These are phyloP conservation scores for Pseudocercospora fuligena DNA, from an alignment of 2,329 filamentous ascomycete species.

Conservation along the genomic window DNA sequence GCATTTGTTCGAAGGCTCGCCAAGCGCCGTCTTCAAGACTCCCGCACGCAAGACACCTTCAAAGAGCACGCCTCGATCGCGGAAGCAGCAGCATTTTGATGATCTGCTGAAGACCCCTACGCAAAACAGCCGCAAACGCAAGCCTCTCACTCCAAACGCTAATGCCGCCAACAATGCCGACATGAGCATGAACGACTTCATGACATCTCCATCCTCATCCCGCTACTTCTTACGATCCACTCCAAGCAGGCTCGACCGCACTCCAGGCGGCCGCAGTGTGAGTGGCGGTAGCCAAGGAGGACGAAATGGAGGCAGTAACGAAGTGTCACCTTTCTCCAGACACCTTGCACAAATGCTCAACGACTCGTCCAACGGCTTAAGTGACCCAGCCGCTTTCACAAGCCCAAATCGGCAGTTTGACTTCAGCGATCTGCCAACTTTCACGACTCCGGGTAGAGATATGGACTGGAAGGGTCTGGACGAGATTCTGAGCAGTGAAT, in stretches of 20 bases:
- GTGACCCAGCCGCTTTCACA: slow-evolving; percentile 30
- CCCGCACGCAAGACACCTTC: slow-evolving; percentile 62
- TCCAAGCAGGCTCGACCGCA: slow-evolving; percentile 44
- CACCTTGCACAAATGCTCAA: slow-evolving; percentile 69
- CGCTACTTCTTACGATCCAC: slow-evolving; percentile 47
- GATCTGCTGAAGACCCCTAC: slow-evolving; percentile 54
- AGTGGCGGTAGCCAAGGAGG: slow-evolving; percentile 25
- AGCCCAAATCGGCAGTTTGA: slow-evolving; percentile 39
- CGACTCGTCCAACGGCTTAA: slow-evolving; percentile 44
- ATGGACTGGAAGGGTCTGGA: slow-evolving; percentile 38
- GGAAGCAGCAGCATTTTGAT: slow-evolving; percentile 36
- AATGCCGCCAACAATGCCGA: slow-evolving; percentile 35
- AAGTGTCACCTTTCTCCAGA: slow-evolving; percentile 63
- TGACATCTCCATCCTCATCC: slow-evolving; percentile 41
- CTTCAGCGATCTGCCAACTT: slow-evolving; percentile 41
- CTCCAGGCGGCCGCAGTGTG: slow-evolving; percentile 35
- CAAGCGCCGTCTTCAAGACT: slow-evolving; percentile 60
- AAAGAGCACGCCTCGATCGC: slow-evolving; percentile 55
- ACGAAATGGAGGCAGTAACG: slow-evolving; percentile 22
- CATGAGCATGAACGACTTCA: slow-evolving; percentile 40
- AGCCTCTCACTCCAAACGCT: slow-evolving; percentile 36
- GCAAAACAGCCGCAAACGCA: slow-evolving; percentile 43
- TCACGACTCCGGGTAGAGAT: slow-evolving; percentile 37
- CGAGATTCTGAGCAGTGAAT: slow-evolving; percentile 39
- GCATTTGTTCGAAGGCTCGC: slow-evolving; percentile 69